phyloP scores from a whole-genome alignment of 2,329 filamentous ascomycete genomes.

The Exophiala bonariae region DNA sequence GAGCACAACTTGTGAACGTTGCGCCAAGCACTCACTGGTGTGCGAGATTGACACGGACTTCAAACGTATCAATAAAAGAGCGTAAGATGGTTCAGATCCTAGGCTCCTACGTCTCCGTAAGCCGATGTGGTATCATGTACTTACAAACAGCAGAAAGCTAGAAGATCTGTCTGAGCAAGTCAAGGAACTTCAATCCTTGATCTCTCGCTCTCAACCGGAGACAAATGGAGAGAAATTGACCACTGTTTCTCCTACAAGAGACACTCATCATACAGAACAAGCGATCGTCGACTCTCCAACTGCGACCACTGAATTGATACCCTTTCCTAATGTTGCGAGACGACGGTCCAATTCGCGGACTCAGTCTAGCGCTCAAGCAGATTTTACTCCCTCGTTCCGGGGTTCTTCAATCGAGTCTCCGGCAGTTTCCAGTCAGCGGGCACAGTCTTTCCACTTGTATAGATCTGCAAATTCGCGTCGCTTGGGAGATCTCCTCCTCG shows the following conservation, averaged over 20 bases:
- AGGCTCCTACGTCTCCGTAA: not conserved
- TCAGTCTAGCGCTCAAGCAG: not conserved
- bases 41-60: slow-evolving; percentile 12
- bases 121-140: not conserved
- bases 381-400: slow-evolving; percentile 1
- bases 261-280: not conserved
- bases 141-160: slow-evolving; percentile 4
- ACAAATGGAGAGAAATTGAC: not conserved
- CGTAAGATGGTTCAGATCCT: not conserved
- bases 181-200: slow-evolving; percentile 4
- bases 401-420: slow-evolving; percentile 2
- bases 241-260: not conserved
- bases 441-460: not conserved
- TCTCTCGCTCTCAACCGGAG: slow-evolving; percentile 2
- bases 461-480: not conserved
- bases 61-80: slow-evolving; percentile 13
- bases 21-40: slow-evolving; percentile 2
- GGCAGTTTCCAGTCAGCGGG: not conserved
- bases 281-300: not conserved
- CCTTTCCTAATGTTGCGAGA: not conserved
- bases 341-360: not conserved
- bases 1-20: slow-evolving; percentile 4
- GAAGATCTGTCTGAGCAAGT: slow-evolving; percentile 11
- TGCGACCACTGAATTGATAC: not conserved
- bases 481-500: slow-evolving; percentile 1